Evolutionary conservation across 192 early-diverging fungal species (phyloP).

Genomic region (Rhizoclosmatium sp.): DNA sequence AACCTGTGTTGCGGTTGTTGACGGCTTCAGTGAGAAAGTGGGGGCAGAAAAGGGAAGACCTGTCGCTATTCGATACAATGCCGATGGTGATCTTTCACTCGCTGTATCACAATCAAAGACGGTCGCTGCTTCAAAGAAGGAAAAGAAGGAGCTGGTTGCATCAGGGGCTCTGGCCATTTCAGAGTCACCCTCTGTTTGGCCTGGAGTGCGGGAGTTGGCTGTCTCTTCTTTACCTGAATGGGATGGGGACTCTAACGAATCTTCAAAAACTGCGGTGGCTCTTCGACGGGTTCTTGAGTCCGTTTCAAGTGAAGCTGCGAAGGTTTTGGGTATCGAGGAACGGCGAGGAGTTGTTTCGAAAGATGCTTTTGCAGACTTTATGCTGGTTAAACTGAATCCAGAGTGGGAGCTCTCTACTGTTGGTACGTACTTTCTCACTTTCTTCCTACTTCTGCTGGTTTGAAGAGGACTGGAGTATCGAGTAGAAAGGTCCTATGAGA

Average conservation of each 20-base stretch:
- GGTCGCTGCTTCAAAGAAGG: not conserved
- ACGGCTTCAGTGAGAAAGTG: not conserved
- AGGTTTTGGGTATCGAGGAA: conserved; percentile 20
- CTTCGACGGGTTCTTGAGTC: conserved; percentile 5
- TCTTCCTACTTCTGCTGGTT: no score
- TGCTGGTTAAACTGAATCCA: conserved; percentile 36
- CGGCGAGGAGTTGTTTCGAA: conserved; percentile 1
- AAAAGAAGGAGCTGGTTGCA: not conserved
- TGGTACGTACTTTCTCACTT: conserved; percentile 23
- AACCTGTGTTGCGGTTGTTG: conserved; percentile 25
- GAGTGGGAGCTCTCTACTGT: conserved; percentile 27
- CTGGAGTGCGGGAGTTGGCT: not conserved
- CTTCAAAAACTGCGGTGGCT: not conserved
- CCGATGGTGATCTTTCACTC: not conserved
- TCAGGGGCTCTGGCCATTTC: conserved; percentile 17
- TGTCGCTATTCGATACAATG: not conserved
- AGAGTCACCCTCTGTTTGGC: conserved; percentile 34
- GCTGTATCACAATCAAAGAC: not conserved
- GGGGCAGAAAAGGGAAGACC: not conserved
- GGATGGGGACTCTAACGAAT: not conserved
- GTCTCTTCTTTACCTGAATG: not conserved
- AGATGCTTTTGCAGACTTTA: conserved; percentile 36
- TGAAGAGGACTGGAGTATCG: no score
- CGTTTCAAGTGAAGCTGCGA: conserved; percentile 22
- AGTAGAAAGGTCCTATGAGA: no score